These are phyloP conservation scores for Potentilla sterilis DNA, from an alignment of 306 rosid species.

Conservation along the genomic window DNA sequence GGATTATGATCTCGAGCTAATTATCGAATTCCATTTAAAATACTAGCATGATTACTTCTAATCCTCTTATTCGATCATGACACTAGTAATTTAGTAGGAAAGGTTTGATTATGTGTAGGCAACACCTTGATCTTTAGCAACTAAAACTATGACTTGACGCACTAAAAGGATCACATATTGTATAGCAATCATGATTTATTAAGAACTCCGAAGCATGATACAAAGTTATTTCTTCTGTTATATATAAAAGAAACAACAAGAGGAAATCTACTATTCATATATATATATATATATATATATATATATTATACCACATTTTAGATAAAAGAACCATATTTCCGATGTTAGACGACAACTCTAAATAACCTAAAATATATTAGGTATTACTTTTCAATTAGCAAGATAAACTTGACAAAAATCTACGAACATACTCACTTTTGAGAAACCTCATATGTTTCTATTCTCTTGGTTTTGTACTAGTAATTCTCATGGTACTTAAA, in stretches of 20 bases:
- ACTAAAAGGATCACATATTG: background rate
- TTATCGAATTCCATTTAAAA: conserved; percentile 4
- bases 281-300: no score
- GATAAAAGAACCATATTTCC: no score
- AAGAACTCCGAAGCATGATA: background rate
- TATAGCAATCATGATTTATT: background rate
- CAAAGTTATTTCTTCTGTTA: no score
- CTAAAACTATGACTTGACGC: background rate
- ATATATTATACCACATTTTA: no score
- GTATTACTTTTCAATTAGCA: no score
- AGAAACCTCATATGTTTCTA: background rate
- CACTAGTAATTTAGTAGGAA: background rate
- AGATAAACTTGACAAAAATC: no score
- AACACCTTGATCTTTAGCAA: background rate
- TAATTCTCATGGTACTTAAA: no score
- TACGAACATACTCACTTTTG: background rate
- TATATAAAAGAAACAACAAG: background rate
- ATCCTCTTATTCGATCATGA: background rate
- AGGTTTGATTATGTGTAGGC: background rate
- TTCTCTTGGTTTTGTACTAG: no score
- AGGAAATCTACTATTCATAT: no score
- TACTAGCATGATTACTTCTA: background rate
- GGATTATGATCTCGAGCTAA: background rate
- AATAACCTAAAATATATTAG: no score
- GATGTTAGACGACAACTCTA: no score